phyloP scores from a whole-genome alignment of 768 basidiomycete genomes.

The Tulasnella sp. region DNA sequence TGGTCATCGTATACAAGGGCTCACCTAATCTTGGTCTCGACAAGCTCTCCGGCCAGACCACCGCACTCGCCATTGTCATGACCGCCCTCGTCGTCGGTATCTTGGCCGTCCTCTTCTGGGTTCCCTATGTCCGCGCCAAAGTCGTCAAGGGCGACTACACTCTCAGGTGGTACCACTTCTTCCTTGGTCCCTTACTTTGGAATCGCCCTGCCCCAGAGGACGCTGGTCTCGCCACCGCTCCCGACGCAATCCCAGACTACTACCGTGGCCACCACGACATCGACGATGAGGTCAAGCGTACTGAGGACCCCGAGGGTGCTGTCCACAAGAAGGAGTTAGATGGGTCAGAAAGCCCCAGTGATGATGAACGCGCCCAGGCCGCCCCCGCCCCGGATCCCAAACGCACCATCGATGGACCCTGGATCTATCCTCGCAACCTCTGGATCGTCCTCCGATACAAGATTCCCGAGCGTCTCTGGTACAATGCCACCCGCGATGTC shows the following conservation, averaged over 20 bases:
- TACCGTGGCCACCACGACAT: constrained; percentile 26
- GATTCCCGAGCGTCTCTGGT: constrained; percentile 24
- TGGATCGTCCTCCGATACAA: constrained; percentile 39
- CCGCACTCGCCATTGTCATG: constrained; percentile 38
- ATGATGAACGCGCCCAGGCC: neutral
- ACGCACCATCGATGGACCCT: constrained; percentile 35
- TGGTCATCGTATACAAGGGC: constrained; percentile 42
- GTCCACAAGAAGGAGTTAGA: neutral
- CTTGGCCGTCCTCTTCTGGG: constrained; percentile 40
- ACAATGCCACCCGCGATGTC: constrained; percentile 25
- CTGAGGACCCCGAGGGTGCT: neutral
- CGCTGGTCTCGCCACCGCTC: constrained; percentile 30
- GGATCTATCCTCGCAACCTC: constrained; percentile 38
- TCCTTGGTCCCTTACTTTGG: constrained; percentile 42
- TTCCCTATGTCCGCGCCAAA: constrained; percentile 41
- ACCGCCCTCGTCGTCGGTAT: constrained; percentile 37
- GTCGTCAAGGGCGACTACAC: constrained; percentile 44
- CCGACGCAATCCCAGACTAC: constrained; percentile 37
- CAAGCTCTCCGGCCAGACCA: constrained; percentile 33
- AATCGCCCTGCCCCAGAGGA: constrained; percentile 37
- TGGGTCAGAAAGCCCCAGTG: neutral
- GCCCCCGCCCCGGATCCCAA: neutral
- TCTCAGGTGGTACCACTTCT: constrained; percentile 41
- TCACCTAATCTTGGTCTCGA: constrained; percentile 39
- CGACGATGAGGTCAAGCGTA: neutral